phyloP scores from a whole-genome alignment of 306 rosid species.

The Pyrus pyrifolia region DNA sequence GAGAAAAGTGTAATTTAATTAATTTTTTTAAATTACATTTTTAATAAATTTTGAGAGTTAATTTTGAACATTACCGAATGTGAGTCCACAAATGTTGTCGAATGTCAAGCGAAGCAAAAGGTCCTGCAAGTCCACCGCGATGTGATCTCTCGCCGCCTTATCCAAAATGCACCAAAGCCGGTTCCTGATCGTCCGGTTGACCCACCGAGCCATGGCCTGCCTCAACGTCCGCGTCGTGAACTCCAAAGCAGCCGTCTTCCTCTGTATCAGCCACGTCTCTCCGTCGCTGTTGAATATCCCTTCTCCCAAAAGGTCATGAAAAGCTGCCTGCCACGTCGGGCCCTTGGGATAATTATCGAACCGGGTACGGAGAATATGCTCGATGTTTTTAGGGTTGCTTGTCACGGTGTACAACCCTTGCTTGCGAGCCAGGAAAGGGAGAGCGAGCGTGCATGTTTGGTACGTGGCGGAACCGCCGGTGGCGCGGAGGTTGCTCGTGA shows the following conservation, averaged over 20 bases:
- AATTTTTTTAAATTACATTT: too few relatives aligned
- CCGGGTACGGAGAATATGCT: constrained; percentile 68
- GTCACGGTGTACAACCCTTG: constrained; percentile 75
- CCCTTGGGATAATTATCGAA: constrained; percentile 91
- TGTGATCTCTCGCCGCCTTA: constrained; percentile 42
- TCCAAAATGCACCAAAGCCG: constrained; percentile 80
- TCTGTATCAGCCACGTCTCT: constrained; percentile 81
- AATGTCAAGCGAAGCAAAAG: constrained; percentile 73
- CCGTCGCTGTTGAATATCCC: constrained; percentile 96
- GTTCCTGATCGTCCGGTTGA: constrained; percentile 67
- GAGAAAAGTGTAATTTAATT: background rate
- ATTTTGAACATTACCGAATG: constrained; percentile 40
- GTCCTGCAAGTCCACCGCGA: constrained; percentile 71
- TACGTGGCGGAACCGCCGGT: constrained; percentile 56
- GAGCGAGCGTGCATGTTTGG: constrained; percentile 65
- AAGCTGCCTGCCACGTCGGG: constrained; percentile 77
- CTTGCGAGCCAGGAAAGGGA: constrained; percentile 63
- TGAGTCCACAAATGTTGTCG: constrained; percentile 88
- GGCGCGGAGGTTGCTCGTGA: constrained; percentile 46
- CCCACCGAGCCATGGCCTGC: constrained; percentile 96
- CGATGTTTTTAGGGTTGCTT: constrained; percentile 68
- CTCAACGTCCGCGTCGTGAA: constrained; percentile 83
- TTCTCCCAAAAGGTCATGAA: constrained; percentile 80
- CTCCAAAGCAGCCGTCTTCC: constrained; percentile 95
- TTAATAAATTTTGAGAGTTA: too few relatives aligned